These are phyloP conservation scores for Epichloe sibirici DNA, from an alignment of 2,329 filamentous ascomycete genomes.

Conservation along the genomic window DNA sequence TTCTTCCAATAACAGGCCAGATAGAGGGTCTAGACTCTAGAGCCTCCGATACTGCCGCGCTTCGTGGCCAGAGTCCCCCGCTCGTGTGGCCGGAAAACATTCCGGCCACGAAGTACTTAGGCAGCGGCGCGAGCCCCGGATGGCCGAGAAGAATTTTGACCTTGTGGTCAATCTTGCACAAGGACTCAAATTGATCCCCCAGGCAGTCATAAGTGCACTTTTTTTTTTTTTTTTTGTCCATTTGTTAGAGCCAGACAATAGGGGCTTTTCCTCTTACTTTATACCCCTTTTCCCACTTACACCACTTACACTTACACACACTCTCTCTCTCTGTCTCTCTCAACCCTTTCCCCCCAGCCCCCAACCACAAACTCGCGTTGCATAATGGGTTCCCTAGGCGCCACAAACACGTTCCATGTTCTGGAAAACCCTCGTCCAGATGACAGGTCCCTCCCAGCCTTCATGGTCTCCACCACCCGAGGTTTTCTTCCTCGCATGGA, in stretches of 20 bases:
- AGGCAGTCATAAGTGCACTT: too few species aligned
- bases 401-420: conserved; percentile 39
- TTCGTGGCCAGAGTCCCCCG: conserved; percentile 16
- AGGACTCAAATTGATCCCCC: too few species aligned
- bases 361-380: neutral
- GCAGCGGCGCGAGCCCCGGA: conserved; percentile 19
- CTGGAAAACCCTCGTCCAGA: conserved; percentile 50
- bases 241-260: too few species aligned
- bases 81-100: conserved; percentile 31
- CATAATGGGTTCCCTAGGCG: conserved; percentile 30
- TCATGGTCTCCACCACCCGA: conserved; percentile 65
- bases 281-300: too few species aligned
- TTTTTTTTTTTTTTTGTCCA: too few species aligned
- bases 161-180: neutral
- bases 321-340: neutral
- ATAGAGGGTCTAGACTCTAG: conserved; percentile 7
- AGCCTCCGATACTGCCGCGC: conserved; percentile 9
- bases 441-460: conserved; percentile 54
- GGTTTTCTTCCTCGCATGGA: conserved; percentile 63
- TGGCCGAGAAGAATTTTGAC: neutral
- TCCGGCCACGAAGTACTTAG: conserved; percentile 39
- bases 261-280: too few species aligned
- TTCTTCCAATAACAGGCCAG: conserved; percentile 9
- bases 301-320: neutral
- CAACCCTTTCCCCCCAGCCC: conserved; percentile 1